Percentiles rank a stretch among this genome's conserved stretches.
Evolutionary conservation across 805 yeast species (phyloP).

Genomic region (Ogataea corticis): DNA sequence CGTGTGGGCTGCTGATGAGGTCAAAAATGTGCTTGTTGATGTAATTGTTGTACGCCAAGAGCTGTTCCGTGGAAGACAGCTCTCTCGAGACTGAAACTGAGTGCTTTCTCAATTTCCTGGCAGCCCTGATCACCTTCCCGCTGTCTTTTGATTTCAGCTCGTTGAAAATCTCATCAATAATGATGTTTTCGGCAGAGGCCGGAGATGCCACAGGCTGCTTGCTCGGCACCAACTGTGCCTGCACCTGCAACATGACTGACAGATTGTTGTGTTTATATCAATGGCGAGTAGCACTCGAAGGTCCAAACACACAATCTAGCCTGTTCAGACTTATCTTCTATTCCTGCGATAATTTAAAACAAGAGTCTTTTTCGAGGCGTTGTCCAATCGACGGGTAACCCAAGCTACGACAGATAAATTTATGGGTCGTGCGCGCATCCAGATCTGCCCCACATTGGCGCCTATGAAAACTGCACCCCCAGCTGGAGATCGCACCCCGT

Average conservation of each 20-base stretch:
- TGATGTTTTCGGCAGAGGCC: constrained; percentile 29
- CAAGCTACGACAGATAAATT: not conserved
- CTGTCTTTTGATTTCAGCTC: constrained; percentile 48
- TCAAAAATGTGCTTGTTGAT: constrained; percentile 87
- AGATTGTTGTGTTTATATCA: no score
- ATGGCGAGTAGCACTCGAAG: no score
- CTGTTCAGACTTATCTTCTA: not conserved
- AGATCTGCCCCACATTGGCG: not conserved
- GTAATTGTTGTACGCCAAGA: constrained; percentile 77
- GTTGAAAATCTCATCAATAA: constrained; percentile 49
- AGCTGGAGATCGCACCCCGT: no score
- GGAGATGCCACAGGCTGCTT: constrained; percentile 2
- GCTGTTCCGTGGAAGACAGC: constrained; percentile 70
- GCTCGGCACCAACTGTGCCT: constrained; percentile 8
- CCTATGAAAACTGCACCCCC: no score
- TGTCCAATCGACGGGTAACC: not conserved
- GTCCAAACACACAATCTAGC: no score
- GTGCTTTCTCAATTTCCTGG: constrained; percentile 68
- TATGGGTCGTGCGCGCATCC: not conserved
- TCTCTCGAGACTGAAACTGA: constrained; percentile 77
- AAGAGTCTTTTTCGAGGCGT: not conserved
- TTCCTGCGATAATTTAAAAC: not conserved
- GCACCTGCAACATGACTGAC: constrained; percentile 16
- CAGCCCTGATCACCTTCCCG: constrained; percentile 53
- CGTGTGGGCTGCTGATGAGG: constrained; percentile 71